Base-by-base conservation (phyloP, 2,329 filamentous ascomycete genomes). In the Epicoccum sorghinum region DNA sequence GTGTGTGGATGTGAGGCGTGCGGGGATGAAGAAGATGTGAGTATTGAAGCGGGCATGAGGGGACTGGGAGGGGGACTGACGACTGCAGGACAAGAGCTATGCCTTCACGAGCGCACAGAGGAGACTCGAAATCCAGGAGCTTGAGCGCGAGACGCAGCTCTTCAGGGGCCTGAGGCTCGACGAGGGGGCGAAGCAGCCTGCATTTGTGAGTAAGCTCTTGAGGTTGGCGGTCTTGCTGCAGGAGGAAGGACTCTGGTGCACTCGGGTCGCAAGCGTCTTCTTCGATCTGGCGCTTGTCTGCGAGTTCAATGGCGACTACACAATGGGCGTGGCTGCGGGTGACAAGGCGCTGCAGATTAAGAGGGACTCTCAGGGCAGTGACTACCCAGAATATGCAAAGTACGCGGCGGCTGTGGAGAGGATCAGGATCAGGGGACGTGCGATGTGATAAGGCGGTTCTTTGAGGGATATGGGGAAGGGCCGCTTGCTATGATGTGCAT, bases 1-100 rank as follows among this genome's bases (percentile, higher is more conserved):
- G 48, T 53, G 13, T 75, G 73, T 49, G 69, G 65, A n/a, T 79
- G 77, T 32, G 50, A 40, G 4, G 75, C 73, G 3, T 79, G 77
- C 29, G 30, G 37, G 38, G 67, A 61, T 9, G 67, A 69, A 13
- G 57, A 59, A 6, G 73, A 74, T 25, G 51, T 43, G 39, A 47
- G 50, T 47, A 8, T 42, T 3, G 25, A 4, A 7, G 18, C 9
- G 42, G 8, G 33, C 6, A 10, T 8, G 33, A 5, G 24, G 22
- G 13, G 18, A 18, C 18, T 18, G 18, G 18, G 18, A 18, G 18
- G 18, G 18, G 18, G 3, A 18, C 18, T 18, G 18, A 18, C 18
- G 18, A 18, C 13, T 8, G 5, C 12, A 52, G 52, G 64, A 65
- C 13, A 48, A 47, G 1, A 61, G 57, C 0, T 68, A 64, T 22